Conservation (phyloP, 176 grass and related monocot genomes). For the Carex myosuroides region DNA sequence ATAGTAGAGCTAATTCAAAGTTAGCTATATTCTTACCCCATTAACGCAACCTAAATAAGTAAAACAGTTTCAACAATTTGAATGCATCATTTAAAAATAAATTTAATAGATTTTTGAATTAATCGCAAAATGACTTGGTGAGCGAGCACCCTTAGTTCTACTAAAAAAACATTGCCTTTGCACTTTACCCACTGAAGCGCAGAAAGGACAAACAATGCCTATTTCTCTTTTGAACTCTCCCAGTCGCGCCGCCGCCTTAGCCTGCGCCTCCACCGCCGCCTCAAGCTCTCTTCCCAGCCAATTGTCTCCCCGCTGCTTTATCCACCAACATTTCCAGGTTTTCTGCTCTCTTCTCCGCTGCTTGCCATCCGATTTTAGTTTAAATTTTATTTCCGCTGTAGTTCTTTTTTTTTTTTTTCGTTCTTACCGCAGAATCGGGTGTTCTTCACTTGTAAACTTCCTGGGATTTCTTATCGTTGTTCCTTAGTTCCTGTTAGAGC, state of each 20-base stretch:
- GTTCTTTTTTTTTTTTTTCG: background rate
- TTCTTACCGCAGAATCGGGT: background rate
- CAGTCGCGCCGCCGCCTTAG: conserved; percentile 14
- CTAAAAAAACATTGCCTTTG: too few species aligned
- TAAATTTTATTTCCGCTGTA: background rate
- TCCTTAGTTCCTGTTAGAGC: background rate
- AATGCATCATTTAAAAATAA: too few species aligned
- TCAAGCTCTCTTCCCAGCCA: background rate
- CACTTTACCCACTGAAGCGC: background rate
- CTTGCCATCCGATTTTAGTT: background rate
- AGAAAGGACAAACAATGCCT: conserved; percentile 20
- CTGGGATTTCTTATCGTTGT: background rate
- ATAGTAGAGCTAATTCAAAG: too few species aligned
- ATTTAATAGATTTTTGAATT: too few species aligned
- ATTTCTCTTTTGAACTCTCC: conserved; percentile 15
- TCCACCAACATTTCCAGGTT: background rate
- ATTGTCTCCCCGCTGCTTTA: background rate
- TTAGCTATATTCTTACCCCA: too few species aligned
- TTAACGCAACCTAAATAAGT: too few species aligned
- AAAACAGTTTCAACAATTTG: too few species aligned
- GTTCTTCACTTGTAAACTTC: background rate
- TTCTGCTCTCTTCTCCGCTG: background rate
- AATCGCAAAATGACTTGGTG: too few species aligned
- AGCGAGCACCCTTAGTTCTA: too few species aligned
- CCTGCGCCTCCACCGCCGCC: conserved; percentile 2